Conservation (phyloP, 192 early-diverging fungal genomes). For the Rhizophagus clarus region DNA sequence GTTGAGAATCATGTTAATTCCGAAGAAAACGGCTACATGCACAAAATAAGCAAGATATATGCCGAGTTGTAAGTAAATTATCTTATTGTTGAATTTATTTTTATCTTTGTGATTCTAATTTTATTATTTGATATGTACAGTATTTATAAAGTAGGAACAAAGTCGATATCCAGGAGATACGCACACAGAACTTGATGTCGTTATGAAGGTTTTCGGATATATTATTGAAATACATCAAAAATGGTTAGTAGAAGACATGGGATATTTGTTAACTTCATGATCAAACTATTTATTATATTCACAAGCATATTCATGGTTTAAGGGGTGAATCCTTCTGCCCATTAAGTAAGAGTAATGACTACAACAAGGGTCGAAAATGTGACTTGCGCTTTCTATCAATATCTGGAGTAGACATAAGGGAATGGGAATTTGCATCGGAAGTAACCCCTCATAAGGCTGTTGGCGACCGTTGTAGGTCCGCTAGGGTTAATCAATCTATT, state of each 20-base stretch:
- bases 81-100: constrained; percentile 27
- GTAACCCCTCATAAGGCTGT: constrained; percentile 6
- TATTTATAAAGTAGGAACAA: constrained; percentile 27
- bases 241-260: constrained; percentile 30
- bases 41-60: constrained; percentile 34
- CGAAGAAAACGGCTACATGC: constrained; percentile 28
- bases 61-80: constrained; percentile 31
- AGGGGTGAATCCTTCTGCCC: constrained; percentile 31
- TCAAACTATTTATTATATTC: constrained; percentile 22
- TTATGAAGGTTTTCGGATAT: constrained; percentile 32
- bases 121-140: constrained; percentile 25
- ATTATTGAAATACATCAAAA: constrained; percentile 32
- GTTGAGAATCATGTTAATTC: constrained; percentile 25
- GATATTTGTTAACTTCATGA: constrained; percentile 12
- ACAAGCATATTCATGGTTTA: not conserved
- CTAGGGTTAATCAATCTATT: constrained; percentile 32
- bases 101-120: constrained; percentile 8
- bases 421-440: constrained; percentile 30
- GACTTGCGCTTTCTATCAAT: constrained; percentile 30
- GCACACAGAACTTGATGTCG: constrained; percentile 32
- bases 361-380: constrained; percentile 31
- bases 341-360: constrained; percentile 23
- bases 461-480: constrained; percentile 18
- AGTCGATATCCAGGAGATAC: constrained; percentile 22
- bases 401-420: constrained; percentile 30